Percentiles rank a stretch among this genome's conserved stretches.
phyloP scores from a whole-genome alignment of 257 asterid genomes.

The Rubia yunnanensis region DNA sequence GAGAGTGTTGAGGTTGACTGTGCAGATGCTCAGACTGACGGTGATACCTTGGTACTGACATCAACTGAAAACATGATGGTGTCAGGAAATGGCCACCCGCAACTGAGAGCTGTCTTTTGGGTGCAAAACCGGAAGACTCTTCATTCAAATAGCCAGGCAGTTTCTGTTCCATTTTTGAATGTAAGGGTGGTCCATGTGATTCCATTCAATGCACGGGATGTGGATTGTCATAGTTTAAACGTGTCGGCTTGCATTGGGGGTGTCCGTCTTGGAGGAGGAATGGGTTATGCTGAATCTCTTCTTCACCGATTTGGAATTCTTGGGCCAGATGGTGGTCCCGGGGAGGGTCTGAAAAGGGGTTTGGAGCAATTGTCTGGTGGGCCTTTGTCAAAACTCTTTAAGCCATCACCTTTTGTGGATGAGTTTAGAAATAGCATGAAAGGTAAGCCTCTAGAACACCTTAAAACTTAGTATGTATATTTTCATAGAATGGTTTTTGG shows the following conservation, averaged over 20 bases:
- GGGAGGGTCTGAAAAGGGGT: slow-evolving; percentile 82
- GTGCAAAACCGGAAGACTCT: slow-evolving; percentile 50
- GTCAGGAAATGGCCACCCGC: slow-evolving; percentile 34
- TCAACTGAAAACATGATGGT: slow-evolving; percentile 19
- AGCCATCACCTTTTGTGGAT: slow-evolving; percentile 54
- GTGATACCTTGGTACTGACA: slow-evolving; percentile 24
- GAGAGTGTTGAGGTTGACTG: slow-evolving; percentile 80
- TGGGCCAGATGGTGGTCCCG: slow-evolving; percentile 98
- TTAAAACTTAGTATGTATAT: background rate
- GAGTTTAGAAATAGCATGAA: slow-evolving; percentile 45
- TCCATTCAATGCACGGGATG: slow-evolving; percentile 73
- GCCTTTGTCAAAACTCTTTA: slow-evolving; percentile 76
- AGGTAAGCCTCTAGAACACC: slow-evolving; percentile 17
- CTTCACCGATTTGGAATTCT: slow-evolving; percentile 95
- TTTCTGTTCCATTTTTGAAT: slow-evolving; percentile 58
- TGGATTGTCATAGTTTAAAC: slow-evolving; percentile 70
- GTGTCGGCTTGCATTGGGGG: slow-evolving; percentile 83
- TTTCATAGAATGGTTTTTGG: background rate
- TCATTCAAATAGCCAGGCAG: slow-evolving; percentile 27
- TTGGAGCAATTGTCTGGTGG: slow-evolving; percentile 75
- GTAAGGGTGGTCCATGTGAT: slow-evolving; percentile 63
- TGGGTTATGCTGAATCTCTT: slow-evolving; percentile 81
- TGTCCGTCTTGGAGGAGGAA: slow-evolving; percentile 95
- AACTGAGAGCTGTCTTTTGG: slow-evolving; percentile 84
- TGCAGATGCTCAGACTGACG: slow-evolving; percentile 44